phyloP scores from a whole-genome alignment of 352 stramenopile species.

The Phytophthora pistaciae region DNA sequence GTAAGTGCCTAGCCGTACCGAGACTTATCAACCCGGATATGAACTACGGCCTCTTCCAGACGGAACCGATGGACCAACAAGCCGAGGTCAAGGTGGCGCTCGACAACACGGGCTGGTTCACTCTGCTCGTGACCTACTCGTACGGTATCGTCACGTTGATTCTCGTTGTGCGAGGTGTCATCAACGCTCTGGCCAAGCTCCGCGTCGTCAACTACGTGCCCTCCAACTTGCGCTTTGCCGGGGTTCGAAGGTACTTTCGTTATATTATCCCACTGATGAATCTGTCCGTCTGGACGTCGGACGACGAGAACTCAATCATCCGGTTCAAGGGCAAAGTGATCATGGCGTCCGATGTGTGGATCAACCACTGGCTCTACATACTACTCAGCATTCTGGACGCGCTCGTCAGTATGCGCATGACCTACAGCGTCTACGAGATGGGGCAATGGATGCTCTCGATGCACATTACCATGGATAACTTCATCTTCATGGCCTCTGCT shows the following conservation, averaged over 20 bases:
- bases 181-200: conserved; percentile 52
- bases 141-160: conserved; percentile 64
- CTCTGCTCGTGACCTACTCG: conserved; percentile 38
- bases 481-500: conserved; percentile 61
- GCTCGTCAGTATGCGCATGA: conserved; percentile 51
- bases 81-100: conserved; percentile 56
- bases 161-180: conserved; percentile 59
- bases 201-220: conserved; percentile 56
- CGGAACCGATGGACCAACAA: conserved; percentile 44
- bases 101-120: conserved; percentile 54
- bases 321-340: conserved; percentile 60
- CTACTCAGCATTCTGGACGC: conserved; percentile 61
- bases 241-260: conserved; percentile 33
- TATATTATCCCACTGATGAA: conserved; percentile 65
- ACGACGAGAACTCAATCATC: conserved; percentile 50
- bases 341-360: conserved; percentile 70
- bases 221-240: conserved; percentile 40
- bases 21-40: conserved; percentile 47
- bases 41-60: conserved; percentile 60
- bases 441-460: conserved; percentile 70
- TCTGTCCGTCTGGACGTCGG: conserved; percentile 39
- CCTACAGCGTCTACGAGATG: conserved; percentile 54
- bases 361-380: conserved; percentile 81
- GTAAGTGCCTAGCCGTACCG: conserved; percentile 55
- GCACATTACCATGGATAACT: conserved; percentile 56